Conservation (phyloP, 345 rosid species). For the Atalantia buxifolia region DNA sequence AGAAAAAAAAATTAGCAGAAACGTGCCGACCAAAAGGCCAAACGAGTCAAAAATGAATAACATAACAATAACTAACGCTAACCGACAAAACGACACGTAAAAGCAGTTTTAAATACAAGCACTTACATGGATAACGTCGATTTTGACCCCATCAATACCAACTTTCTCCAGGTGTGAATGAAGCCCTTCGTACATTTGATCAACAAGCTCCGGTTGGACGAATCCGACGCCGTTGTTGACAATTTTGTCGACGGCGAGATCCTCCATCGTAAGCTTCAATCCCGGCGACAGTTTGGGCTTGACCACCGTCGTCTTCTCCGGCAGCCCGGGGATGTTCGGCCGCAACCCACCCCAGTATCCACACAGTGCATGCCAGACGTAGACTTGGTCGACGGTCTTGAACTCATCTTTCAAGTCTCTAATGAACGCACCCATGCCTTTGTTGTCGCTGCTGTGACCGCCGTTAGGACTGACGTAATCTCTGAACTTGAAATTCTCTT, state of each 20-base stretch:
- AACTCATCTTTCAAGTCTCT: conserved; percentile 80
- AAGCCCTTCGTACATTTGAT: conserved; percentile 76
- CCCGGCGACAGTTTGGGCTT: conserved; percentile 72
- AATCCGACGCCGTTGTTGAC: conserved; percentile 65
- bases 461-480: conserved; percentile 53
- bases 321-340: conserved; percentile 67
- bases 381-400: conserved; percentile 67
- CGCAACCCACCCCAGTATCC: conserved; percentile 98
- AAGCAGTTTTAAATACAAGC: background rate
- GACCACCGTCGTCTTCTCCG: conserved; percentile 33
- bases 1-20: background rate
- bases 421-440: conserved; percentile 80
- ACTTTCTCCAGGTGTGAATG: conserved; percentile 66
- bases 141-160: conserved; percentile 97
- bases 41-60: background rate
- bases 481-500: conserved; percentile 84
- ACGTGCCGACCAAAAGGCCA: conserved; percentile 54
- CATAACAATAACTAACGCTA: conserved; percentile 3
- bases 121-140: conserved; percentile 96
- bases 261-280: conserved; percentile 71
- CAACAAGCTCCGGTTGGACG: conserved; percentile 63
- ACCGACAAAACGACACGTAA: background rate
- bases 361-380: conserved; percentile 94
- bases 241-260: conserved; percentile 93
- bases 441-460: conserved; percentile 9